Evolutionary conservation across 108 stramenopile genomes (phyloP), one percentile per base, ranked within the genome.

Genomic region (Mayamaea pseudoterrestris): DNA sequence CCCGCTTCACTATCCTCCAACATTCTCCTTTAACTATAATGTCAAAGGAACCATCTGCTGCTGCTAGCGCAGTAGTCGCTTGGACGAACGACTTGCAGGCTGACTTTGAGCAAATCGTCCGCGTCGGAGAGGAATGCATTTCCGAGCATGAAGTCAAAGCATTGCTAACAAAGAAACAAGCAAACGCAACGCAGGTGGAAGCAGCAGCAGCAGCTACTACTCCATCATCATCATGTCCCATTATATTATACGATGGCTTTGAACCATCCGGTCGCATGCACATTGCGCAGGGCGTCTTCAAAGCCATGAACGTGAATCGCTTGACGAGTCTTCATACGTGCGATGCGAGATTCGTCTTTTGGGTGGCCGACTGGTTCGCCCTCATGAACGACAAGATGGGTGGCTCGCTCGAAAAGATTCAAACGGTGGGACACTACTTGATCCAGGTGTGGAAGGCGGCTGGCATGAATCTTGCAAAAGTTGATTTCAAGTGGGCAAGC

Each of bases 331-430:
- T n/a, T n/a, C n/a, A n/a, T n/a, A 46, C 60, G 8, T 66, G 62
- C 12, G 91, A 91, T 20, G 59, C 74, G 4, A 89, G 79, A 5
- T 99, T 99, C 61, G 78, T 90, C 63, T 99, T 99, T 60, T 99
- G 99, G 99, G 96, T 99, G 3, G 99, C 99, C 6, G 99, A 99
- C 60, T 99, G 99, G 99, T 99, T 99, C 58, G 99, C 99, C 13
- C 80, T 97, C 31, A 93, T 99, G 90, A 99, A 99, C 60, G 96
- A 98, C 73, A 99, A 99, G 60, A 94, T 98, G 93, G 94, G 93
- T 17, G 94, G 94, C n/a, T 94, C 95, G 56, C 49, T 95, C 45
- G 74, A 74, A 35, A 95, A 95, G 60, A 88, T 95, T 53, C 70
- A 77, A 45, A 81, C 74, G 12, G 97, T 98, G 12, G 99, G 99